These are phyloP conservation scores for Arthonia radiata DNA, from an alignment of 495 filamentous ascomycete genomes.

Conservation along the genomic window DNA sequence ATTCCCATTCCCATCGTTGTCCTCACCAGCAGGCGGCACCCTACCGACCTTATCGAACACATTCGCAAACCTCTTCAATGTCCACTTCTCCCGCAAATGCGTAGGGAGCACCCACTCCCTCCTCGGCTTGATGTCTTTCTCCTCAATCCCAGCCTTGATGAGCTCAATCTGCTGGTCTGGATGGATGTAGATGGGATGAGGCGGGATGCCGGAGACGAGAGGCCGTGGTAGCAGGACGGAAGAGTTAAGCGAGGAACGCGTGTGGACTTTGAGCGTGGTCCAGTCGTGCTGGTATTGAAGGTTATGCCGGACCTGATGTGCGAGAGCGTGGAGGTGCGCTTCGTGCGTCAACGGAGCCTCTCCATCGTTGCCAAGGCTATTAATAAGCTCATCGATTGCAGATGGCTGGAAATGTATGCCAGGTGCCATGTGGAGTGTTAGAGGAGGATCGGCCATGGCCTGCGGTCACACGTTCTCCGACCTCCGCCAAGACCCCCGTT, in stretches of 20 bases:
- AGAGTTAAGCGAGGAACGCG: conserved; percentile 17
- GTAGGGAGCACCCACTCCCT: conserved; percentile 73
- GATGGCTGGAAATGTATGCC: too few relatives aligned
- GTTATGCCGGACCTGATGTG: conserved; percentile 49
- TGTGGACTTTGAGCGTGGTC: conserved; percentile 42
- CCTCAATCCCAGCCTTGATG: conserved; percentile 28
- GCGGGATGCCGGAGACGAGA: conserved; percentile 70
- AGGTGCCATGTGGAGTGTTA: too few relatives aligned
- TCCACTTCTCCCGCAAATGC: conserved; percentile 63
- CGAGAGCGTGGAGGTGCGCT: conserved; percentile 21
- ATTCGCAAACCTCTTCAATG: conserved; percentile 41
- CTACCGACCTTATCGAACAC: conserved; percentile 54
- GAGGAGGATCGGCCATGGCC: too few relatives aligned
- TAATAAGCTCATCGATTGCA: too few relatives aligned
- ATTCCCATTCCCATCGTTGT: conserved; percentile 11
- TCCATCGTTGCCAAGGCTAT: too few relatives aligned
- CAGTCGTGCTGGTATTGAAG: conserved; percentile 73
- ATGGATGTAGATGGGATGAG: conserved; percentile 65
- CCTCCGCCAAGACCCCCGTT: too few relatives aligned
- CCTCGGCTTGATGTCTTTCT: conserved; percentile 24
- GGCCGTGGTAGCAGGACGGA: conserved; percentile 24
- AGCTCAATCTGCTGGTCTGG: conserved; percentile 76
- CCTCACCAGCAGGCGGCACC: conserved; percentile 15
- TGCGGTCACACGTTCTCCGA: too few relatives aligned
- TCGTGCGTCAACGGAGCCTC: conserved; percentile 7